Evolutionary conservation across 176 grass and related monocot genomes (phyloP), one percentile per base, ranked within the genome.

Genomic region (Carex myosuroides): DNA sequence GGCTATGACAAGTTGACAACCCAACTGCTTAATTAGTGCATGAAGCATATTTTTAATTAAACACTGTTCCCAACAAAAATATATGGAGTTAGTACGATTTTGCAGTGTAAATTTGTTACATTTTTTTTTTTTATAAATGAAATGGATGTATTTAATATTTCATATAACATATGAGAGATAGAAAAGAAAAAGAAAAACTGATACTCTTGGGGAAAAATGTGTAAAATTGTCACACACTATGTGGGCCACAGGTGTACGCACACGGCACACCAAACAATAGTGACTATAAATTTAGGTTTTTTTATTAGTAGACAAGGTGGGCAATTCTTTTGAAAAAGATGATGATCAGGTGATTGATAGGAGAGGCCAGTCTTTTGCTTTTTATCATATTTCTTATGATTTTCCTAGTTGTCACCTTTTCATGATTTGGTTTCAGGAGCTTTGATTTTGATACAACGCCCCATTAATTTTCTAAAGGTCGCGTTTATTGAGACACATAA

Each of bases 241-340:
- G 22, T 8, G 41, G 70, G 70, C 11, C 70, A 7, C 70, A 73
- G n/a, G 41, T 73, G 70, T 22, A 48, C 17, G 35, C 33, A 70
- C 17, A 62, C 60, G 2, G 35, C 33, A 70, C 17, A 62, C 60
- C 60, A 75, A 52, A 74, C 10, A 18, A 53, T 75, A 52, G 6
- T 48, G 44, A 21, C 11, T 11, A 20, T 62, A 9, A 3, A n/a
- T 62, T 8, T 9, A 24, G 20, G 60, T 54, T 52, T 75, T 75
- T 60, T 53, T 62, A 81, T 81, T 62, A 81, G 56, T 81, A 63
- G 79, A 81, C 79, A 81, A 81, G 30, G 53, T 60, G 79, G 14
- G 32, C 57, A 20, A 62, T 81, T 62, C 79, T 81, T 81, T 81
- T 62, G 11, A 42, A 81, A 79, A 81, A 81, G 79, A 81, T 42